A percentile compares a stretch with the other conserved stretches of the same genome.
phyloP scores from a whole-genome alignment of 257 asterid species.

The Nicotiana obtusifolia region DNA sequence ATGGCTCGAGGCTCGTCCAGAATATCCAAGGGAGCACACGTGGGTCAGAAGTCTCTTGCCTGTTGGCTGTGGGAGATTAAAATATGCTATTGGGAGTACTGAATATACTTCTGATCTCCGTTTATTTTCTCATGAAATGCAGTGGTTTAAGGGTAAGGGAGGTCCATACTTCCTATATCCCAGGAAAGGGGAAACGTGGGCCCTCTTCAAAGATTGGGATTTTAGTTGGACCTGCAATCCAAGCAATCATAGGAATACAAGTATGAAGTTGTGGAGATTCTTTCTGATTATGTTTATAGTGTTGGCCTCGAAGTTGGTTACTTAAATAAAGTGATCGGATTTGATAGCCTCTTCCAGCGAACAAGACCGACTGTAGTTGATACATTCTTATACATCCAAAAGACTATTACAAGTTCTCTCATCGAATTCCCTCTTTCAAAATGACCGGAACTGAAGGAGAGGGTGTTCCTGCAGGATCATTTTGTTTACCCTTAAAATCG shows the following conservation, averaged over 20 bases:
- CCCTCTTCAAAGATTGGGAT: constrained; percentile 62
- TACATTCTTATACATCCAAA: constrained; percentile 29
- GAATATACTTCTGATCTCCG: constrained; percentile 11
- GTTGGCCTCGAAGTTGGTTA: constrained; percentile 41
- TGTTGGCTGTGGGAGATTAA: too few relatives aligned
- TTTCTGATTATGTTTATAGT: constrained; percentile 33
- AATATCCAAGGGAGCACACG: too few relatives aligned
- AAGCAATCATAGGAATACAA: constrained; percentile 24
- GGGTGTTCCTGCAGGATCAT: constrained; percentile 60
- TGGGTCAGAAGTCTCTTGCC: too few relatives aligned
- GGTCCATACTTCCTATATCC: constrained; percentile 51
- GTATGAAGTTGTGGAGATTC: constrained; percentile 63
- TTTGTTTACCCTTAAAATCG: too few relatives aligned
- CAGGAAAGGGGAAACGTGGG: constrained; percentile 63
- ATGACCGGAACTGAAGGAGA: constrained; percentile 51
- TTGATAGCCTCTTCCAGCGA: constrained; percentile 50
- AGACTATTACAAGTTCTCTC: constrained; percentile 55
- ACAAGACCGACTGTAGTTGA: constrained; percentile 11
- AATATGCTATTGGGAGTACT: neutral
- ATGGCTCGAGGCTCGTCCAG: too few relatives aligned
- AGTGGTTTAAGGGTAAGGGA: constrained; percentile 27
- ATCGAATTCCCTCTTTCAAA: constrained; percentile 37
- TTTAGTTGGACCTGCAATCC: constrained; percentile 42
- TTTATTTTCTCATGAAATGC: constrained; percentile 46
- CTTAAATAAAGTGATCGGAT: constrained; percentile 52